Conservation (phyloP, 2,329 filamentous ascomycete genomes). For the Epichloe sp. region DNA sequence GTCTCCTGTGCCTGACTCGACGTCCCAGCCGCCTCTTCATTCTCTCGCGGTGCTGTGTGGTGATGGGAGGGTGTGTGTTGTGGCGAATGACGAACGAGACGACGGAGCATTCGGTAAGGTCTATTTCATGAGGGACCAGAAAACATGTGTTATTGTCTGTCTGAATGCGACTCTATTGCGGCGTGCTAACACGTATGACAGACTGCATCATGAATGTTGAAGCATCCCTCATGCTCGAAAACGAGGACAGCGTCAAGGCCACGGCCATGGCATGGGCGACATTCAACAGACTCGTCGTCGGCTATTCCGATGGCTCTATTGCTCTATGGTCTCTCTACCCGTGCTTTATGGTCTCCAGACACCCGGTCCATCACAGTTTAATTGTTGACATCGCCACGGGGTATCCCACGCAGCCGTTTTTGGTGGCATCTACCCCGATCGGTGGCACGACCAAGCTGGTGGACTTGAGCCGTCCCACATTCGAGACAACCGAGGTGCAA, state of each 20-base stretch:
- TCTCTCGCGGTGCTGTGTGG: constrained; percentile 36
- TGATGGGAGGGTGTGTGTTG: constrained; percentile 36
- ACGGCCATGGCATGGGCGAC: constrained; percentile 43
- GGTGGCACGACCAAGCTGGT: constrained; percentile 39
- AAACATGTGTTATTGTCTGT: too few relatives aligned
- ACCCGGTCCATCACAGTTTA: constrained; percentile 38
- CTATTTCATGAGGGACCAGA: too few relatives aligned
- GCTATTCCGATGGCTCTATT: constrained; percentile 43
- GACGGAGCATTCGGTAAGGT: constrained; percentile 29
- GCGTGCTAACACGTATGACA: neutral
- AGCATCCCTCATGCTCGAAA: constrained; percentile 28
- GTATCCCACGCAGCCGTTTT: constrained; percentile 42
- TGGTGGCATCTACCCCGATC: constrained; percentile 41
- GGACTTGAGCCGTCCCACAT: constrained; percentile 38
- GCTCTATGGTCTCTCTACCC: constrained; percentile 44
- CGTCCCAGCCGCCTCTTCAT: constrained; percentile 30
- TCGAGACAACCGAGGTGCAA: constrained; percentile 40
- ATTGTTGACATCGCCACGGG: constrained; percentile 42
- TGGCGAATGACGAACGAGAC: constrained; percentile 20
- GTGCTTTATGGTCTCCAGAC: constrained; percentile 33
- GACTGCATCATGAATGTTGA: neutral
- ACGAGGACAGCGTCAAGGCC: constrained; percentile 34
- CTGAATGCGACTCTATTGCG: constrained; percentile 4
- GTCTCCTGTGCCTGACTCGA: constrained; percentile 11
- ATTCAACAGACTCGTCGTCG: constrained; percentile 40